Base-by-base conservation (phyloP, 169 alveolate species). In the Eimeria praecox region DNA sequence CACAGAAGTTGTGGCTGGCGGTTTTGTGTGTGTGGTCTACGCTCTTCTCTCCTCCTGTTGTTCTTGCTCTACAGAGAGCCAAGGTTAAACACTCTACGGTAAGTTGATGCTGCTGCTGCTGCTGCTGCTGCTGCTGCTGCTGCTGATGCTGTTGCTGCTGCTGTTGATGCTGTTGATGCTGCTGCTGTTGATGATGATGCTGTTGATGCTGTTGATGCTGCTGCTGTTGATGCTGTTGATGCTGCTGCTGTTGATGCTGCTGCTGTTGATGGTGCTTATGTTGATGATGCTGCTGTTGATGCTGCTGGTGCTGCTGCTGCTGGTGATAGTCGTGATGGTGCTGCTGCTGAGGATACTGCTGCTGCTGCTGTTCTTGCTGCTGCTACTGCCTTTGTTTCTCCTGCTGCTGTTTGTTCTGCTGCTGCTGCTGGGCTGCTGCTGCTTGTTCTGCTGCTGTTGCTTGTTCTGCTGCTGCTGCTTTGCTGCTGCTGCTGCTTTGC, bases 41-140 rank as follows among this genome's bases (percentile, higher is more conserved):
- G 3, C 71, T 92, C 69, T 92, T 92, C 95, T 77, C 95, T 2
- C 95, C 95, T 16, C 73, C 88, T n/a, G 92, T 92, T 54, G 95
- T 92, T 18, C 95, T 92, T 27, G 95, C 95, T 8, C 35, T 92
- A 24, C 95, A 92, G 54, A 40, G 95, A 27, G 95, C 95, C 49
- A 75, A 62, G 27, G 83, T 75, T 22, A 85, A 85, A 38, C 87
- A 75, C 83, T 92, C 95, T 20, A 85, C 86, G 54, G 95, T 92
- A 22, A 54, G 91, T 6, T 33, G 52, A 88, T 38, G 54, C 90
- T 52, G 75, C 90, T 82, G 73, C 46, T 82, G 90, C 90, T 82
- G 66, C 90, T 82, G 44, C 90, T 82, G 73, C 71, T 49, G 90
- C 90, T 82, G 90, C 90, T 82, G 90, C 71, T 30, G 52, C 27